Conservation (phyloP, 2,329 filamentous ascomycete genomes). For the Sclerotinia sclerotiorum region DNA sequence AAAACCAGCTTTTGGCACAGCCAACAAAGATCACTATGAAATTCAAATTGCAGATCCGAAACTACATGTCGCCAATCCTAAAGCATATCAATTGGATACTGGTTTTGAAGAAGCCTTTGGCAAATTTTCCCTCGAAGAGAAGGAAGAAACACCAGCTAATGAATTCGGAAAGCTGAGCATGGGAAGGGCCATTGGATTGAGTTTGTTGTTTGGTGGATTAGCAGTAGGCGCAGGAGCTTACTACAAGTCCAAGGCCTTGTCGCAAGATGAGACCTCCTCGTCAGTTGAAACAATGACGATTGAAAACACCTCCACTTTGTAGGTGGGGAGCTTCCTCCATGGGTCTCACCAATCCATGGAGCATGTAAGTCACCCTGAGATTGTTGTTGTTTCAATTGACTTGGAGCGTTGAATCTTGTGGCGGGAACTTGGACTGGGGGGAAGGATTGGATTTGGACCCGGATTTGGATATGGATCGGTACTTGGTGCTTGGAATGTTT, state of each 20-base stretch:
- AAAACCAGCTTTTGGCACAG: constrained; percentile 3
- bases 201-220: constrained; percentile 9
- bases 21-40: constrained; percentile 21
- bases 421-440: neutral
- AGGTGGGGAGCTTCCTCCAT: constrained; percentile 13
- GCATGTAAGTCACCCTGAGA: constrained; percentile 5
- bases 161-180: neutral
- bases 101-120: constrained; percentile 10
- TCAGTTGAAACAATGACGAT: constrained; percentile 11
- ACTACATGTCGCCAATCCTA: constrained; percentile 10
- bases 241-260: neutral
- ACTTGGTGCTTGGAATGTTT: neutral
- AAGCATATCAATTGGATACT: constrained; percentile 6
- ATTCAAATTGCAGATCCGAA: constrained; percentile 52
- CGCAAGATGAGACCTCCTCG: constrained; percentile 2
- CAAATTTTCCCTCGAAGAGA: neutral
- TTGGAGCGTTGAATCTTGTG: neutral
- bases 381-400: neutral
- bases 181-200: neutral
- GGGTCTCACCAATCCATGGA: neutral
- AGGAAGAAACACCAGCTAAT: neutral
- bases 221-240: constrained; percentile 7
- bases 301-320: constrained; percentile 17
- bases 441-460: neutral
- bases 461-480: neutral